Conservation (phyloP, 2,329 filamentous ascomycete genomes). For the Botryosphaeria agaves region DNA sequence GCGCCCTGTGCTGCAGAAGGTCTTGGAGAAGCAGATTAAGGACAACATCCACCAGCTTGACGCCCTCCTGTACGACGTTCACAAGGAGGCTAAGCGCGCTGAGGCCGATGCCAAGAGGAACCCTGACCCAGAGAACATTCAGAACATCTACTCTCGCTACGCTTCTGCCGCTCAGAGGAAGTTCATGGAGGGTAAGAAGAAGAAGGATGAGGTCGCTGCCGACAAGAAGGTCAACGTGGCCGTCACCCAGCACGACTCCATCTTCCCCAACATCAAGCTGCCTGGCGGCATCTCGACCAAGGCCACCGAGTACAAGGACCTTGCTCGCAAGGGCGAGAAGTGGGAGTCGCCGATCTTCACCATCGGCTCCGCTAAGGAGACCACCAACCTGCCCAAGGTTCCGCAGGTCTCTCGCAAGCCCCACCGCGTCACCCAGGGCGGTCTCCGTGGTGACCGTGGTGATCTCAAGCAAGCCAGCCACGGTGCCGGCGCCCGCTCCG, state of each 20-base stretch:
- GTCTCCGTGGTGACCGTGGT: slow-evolving; percentile 11
- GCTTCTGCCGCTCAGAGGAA: slow-evolving; percentile 56
- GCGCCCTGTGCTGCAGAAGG: slow-evolving; percentile 70
- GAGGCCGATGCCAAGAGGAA: slow-evolving; percentile 43
- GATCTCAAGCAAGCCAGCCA: slow-evolving; percentile 1
- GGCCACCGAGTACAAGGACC: slow-evolving; percentile 82
- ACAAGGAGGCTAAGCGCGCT: slow-evolving; percentile 66
- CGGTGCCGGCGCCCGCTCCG: neutral
- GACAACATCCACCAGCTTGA: slow-evolving; percentile 67
- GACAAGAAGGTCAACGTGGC: slow-evolving; percentile 67
- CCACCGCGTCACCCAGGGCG: slow-evolving; percentile 26
- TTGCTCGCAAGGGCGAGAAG: slow-evolving; percentile 72
- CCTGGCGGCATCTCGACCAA: slow-evolving; percentile 83
- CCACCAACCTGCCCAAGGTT: slow-evolving; percentile 48
- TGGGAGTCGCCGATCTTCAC: slow-evolving; percentile 94
- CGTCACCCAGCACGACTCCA: slow-evolving; percentile 75
- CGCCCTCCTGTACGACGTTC: slow-evolving; percentile 53
- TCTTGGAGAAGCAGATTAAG: slow-evolving; percentile 75
- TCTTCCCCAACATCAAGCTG: slow-evolving; percentile 76
- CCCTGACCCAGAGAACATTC: slow-evolving; percentile 51
- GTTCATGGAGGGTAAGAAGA: slow-evolving; percentile 57
- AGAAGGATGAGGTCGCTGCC: slow-evolving; percentile 42
- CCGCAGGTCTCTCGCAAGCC: slow-evolving; percentile 40
- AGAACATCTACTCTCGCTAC: slow-evolving; percentile 81
- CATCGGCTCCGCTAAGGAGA: slow-evolving; percentile 61